Base-by-base conservation (phyloP, 345 rosid species). In the Mallotus nudiflorus region DNA sequence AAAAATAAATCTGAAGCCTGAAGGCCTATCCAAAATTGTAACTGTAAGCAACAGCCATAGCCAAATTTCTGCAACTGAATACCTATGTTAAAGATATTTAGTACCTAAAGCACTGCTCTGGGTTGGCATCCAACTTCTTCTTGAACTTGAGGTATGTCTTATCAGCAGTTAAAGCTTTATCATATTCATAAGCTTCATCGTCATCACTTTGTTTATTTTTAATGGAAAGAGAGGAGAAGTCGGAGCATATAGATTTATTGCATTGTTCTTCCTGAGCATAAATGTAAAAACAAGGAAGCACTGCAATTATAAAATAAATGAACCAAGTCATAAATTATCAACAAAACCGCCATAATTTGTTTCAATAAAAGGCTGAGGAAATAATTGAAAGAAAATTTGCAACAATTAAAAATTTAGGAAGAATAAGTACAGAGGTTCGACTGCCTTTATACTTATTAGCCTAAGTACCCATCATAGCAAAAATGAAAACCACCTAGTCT, bases 61-160 rank as follows among this genome's bases (percentile, higher is more conserved):
- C n/a, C n/a, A 61, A 68, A 65, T 66, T 44, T 65, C 48, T 45
- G 39, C 22, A 40, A 31, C 24, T 59, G 16, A 20, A 10, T 19
- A 67, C 29, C 16, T 31, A 49, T 31, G 14, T 25, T 33, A 8
- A 4, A 55, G 59, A 55, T 66, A 39, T 22, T 52, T n/a, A 46
- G 70, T 73, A 95, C 99, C 97, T 87, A 85, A 92, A 90, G 84
- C 99, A 92, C 69, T 95, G 99, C 50, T 90, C 85, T 0, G 96
- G 97, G 48, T 85, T 72, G 33, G 84, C 83, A 83, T 95, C 99
- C 84, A 92, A 68, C 69, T 78, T 80, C 76, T 92, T 95, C 66
- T 90, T 79, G 82, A 90, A 90, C 88, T 95, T 95, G 70, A 95
- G 92, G 80, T 87, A 95, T 63, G 87, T 85, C 74, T 97, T 85